Evolutionary conservation across 2,329 filamentous ascomycete genomes (phyloP), one percentile per base, ranked within the genome.

Genomic region (Incumbomyces delicatus): DNA sequence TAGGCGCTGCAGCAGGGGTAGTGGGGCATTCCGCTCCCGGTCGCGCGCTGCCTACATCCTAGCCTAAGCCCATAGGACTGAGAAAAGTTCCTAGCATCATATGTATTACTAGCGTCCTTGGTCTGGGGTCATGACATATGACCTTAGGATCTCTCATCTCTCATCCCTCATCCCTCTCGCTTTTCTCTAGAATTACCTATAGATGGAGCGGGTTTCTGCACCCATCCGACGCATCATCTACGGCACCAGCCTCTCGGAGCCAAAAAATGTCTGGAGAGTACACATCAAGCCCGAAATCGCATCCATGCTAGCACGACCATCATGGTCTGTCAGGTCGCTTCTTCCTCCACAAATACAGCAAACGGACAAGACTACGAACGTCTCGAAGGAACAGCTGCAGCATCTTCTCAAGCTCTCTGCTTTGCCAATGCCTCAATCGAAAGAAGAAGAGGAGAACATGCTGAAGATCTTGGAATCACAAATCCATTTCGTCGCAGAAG

Each of bases 401-500:
- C 90, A 95, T 63, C 80, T 96, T 8, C 81, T 95, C 31, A 85
- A 86, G 14, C 81, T 96, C 33, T 94, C 89, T 3, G 89, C 90
- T 12, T 81, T 98, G 0, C 88, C 90, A 0, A 74, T 75, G 1
- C 88, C 90, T 0, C 66, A 72, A 14, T 72, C 72, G 1, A 10
- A 31, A 32, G 47, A 44, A 20, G 81, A 88, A 57, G 83, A 94
- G 62, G 58, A 69, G 0, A 66, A 72, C 20, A 87, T 95, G 78
- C 74, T 94, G 2, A 61, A 75, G 17, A 89, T 83, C 1, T 74
- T 98, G 1, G 75, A 81, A 44, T 80, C 84, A 29, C 92, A 98
- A 61, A 76, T 98, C 0, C 83, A 85, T 59, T 98, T 98, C 60
- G 88, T 96, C n/a, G 81, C 78, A 51, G 79, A 87, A 52, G 81